Percentiles rank a stretch among this genome's conserved stretches.
phyloP scores from a whole-genome alignment of 495 filamentous ascomycete species.

The Evernia prunastri region DNA sequence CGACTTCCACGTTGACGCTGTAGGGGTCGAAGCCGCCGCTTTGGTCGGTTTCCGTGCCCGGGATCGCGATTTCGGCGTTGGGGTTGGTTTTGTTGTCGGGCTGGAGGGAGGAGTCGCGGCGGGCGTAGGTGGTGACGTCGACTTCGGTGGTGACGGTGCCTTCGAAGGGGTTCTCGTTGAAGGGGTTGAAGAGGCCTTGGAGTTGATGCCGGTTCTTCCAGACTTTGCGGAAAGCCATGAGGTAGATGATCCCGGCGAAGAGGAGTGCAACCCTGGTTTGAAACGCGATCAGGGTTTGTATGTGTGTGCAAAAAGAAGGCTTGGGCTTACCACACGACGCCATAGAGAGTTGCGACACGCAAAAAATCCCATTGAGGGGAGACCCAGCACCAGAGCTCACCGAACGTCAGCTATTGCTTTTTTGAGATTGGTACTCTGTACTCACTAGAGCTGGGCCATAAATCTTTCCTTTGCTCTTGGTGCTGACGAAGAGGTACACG shows the following conservation, averaged over 20 bases:
- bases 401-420: slow-evolving; percentile 10
- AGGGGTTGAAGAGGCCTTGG: slow-evolving; percentile 41
- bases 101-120: slow-evolving; percentile 7
- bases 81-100: background rate
- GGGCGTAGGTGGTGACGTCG: slow-evolving; percentile 39
- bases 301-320: too few species aligned
- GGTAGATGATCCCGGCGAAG: slow-evolving; percentile 66
- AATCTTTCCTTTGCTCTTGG: slow-evolving; percentile 43
- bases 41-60: slow-evolving; percentile 6
- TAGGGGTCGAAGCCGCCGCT: slow-evolving; percentile 15
- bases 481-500: slow-evolving; percentile 57
- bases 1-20: slow-evolving; percentile 24
- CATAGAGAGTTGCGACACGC: slow-evolving; percentile 75
- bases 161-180: slow-evolving; percentile 43
- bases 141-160: slow-evolving; percentile 55
- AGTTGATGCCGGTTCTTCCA: slow-evolving; percentile 47
- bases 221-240: slow-evolving; percentile 64
- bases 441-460: slow-evolving; percentile 68
- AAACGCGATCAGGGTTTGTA: background rate
- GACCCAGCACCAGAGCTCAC: slow-evolving; percentile 79
- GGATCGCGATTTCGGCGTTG: slow-evolving; percentile 3
- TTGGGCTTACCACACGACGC: slow-evolving; percentile 62
- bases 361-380: slow-evolving; percentile 60
- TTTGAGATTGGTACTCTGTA: background rate
- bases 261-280: slow-evolving; percentile 50